A percentile compares a stretch with the other conserved stretches of the same genome.
Evolutionary conservation across 2,329 filamentous ascomycete species (phyloP).

Genomic region (Fusarium oxysporum): DNA sequence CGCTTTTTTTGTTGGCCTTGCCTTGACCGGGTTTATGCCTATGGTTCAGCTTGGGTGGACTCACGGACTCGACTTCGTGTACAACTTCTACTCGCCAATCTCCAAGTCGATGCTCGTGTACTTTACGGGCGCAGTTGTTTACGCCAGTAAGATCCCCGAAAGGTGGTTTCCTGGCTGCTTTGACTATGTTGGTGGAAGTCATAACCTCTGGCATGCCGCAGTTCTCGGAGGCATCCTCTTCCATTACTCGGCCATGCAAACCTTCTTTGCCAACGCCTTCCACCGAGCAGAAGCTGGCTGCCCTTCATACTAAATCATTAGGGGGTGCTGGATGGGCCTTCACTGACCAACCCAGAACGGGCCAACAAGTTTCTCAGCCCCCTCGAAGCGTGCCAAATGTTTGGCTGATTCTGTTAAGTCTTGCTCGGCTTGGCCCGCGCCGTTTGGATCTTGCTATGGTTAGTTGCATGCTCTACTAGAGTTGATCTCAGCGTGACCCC

Average conservation of each 20-base stretch:
- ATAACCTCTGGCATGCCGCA: constrained; percentile 97
- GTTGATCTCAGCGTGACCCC: background rate
- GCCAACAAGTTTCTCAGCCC: background rate
- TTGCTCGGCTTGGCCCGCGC: background rate
- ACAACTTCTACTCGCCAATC: constrained; percentile 89
- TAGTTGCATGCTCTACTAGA: background rate
- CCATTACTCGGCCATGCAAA: constrained; percentile 95
- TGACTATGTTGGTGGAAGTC: constrained; percentile 93
- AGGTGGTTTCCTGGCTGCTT: constrained; percentile 93
- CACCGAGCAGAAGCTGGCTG: constrained; percentile 72
- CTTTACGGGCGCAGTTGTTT: constrained; percentile 83
- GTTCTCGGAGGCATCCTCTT: constrained; percentile 97
- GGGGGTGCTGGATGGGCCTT: background rate
- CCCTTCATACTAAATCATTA: constrained; percentile 58
- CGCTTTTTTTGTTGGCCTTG: constrained; percentile 88
- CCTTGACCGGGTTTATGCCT: constrained; percentile 88
- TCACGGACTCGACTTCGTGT: constrained; percentile 82
- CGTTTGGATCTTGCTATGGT: background rate
- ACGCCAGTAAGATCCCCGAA: constrained; percentile 93
- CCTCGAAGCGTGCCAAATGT: background rate
- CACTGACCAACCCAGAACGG: background rate
- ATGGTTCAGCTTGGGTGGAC: constrained; percentile 84
- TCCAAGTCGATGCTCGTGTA: constrained; percentile 89
- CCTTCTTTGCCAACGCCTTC: constrained; percentile 87
- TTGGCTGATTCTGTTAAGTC: background rate